phyloP scores from a whole-genome alignment of 177 flowering plant species.

The Vitis hybrid region DNA sequence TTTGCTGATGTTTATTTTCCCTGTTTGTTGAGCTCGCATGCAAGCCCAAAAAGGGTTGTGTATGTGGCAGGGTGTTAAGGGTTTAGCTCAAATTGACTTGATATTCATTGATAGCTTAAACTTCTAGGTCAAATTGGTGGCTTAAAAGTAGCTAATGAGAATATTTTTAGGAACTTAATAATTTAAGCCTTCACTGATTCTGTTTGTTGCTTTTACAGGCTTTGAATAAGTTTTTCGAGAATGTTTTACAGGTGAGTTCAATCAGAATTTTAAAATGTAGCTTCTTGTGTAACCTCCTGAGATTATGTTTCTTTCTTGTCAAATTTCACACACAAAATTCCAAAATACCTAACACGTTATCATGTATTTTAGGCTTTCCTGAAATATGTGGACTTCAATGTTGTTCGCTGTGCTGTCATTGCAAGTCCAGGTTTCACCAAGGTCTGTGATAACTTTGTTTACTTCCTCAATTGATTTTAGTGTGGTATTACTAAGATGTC shows the following conservation, averaged over 20 bases:
- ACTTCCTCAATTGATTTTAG: not conserved
- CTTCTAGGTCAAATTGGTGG: too few species aligned
- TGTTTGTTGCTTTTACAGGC: conserved; percentile 52
- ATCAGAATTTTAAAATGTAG: not conserved
- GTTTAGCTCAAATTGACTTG: too few species aligned
- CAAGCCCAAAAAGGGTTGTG: too few species aligned
- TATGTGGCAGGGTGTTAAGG: too few species aligned
- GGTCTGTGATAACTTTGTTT: conserved; percentile 38
- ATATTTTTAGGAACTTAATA: not conserved
- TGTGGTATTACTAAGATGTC: not conserved
- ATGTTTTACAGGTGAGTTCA: conserved; percentile 69
- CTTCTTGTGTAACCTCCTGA: not conserved
- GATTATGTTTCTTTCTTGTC: not conserved
- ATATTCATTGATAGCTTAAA: too few species aligned
- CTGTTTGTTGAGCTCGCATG: too few species aligned
- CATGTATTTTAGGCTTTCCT: conserved; percentile 64
- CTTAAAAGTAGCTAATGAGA: too few species aligned
- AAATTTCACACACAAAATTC: not conserved
- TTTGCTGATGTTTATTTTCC: too few species aligned
- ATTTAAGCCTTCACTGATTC: not conserved
- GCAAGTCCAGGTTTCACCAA: conserved; percentile 99
- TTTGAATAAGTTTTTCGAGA: conserved; percentile 85
- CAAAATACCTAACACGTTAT: not conserved
- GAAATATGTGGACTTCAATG: conserved; percentile 82
- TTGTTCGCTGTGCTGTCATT: conserved; percentile 94